Evolutionary conservation across 768 basidiomycete genomes (phyloP), one percentile per base, ranked within the genome.

Genomic region (Agaricus blazei): DNA sequence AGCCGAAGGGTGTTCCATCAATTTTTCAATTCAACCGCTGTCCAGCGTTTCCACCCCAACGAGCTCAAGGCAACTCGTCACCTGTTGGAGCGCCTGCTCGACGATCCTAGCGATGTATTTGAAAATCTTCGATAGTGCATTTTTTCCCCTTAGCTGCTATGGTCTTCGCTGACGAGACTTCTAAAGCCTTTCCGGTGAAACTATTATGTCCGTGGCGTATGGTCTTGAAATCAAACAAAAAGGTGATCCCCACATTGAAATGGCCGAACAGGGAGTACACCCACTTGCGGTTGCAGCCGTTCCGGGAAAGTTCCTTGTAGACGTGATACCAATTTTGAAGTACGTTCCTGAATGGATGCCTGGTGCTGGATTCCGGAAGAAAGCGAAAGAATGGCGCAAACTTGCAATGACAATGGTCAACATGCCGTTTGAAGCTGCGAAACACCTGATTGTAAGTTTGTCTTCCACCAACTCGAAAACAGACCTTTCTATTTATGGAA

Each of bases 301-400:
- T 9, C 69, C 69, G 3, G 70, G 69, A 4, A 57, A 55, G 4
- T 74, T 64, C 48, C 58, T 70, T 3, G 72, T 72, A 9, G 70
- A 67, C 48, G 24, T 57, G 26, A n/a, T 72, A 19, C 67, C 67
- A 1, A 31, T 58, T 4, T 46, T 71, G 48, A 67, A 63, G 49
- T 63, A 66, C 42, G 54, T 72, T 23, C 71, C 70, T 3, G 56
- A 55, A 12, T 73, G 68, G 68, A 29, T 71, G 11, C 72, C 72
- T 11, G 68, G 68, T 8, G 66, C 72, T 3, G 60, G 63, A 0
- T 73, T 70, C 68, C 72, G 77, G 63, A 54, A 58, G 48, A 68
- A 64, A 54, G 79, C 78, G 0, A 66, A 63, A 38, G 67, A 70
- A 58, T 78, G 76, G 72, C 65, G 64, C 3, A 63, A 59, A 47